Evolutionary conservation across 495 filamentous ascomycete genomes (phyloP).

Genomic region (Usnea hakonensis): DNA sequence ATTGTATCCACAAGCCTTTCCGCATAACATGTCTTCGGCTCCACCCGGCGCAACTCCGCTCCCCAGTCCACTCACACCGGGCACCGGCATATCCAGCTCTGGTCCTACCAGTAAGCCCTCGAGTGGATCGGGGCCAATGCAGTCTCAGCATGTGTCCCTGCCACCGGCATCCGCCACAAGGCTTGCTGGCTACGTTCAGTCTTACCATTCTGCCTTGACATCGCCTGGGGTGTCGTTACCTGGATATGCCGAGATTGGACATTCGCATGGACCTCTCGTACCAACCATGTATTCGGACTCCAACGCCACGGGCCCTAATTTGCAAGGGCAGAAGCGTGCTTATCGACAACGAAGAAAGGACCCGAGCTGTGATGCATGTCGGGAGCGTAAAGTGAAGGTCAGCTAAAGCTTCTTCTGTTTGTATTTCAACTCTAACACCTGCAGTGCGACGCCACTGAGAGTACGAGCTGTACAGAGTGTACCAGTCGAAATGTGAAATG

Average conservation of each 20-base stretch:
- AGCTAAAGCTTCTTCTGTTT: constrained; percentile 17
- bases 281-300: constrained; percentile 37
- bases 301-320: constrained; percentile 35
- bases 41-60: constrained; percentile 47
- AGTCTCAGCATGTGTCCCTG: constrained; percentile 18
- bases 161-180: constrained; percentile 14
- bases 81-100: constrained; percentile 16
- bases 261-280: constrained; percentile 31
- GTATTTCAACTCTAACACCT: constrained; percentile 15
- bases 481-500: constrained; percentile 91
- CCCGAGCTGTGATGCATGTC: constrained; percentile 94
- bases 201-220: constrained; percentile 12
- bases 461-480: constrained; percentile 91
- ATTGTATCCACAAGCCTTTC: constrained; percentile 11
- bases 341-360: constrained; percentile 94
- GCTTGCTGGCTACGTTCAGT: constrained; percentile 19
- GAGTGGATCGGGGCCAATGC: constrained; percentile 15
- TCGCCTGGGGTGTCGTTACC: constrained; percentile 11
- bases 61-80: constrained; percentile 19
- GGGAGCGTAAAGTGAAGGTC: constrained; percentile 95
- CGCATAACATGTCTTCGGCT: constrained; percentile 27
- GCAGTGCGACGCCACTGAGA: constrained; percentile 92
- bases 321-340: constrained; percentile 69
- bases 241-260: constrained; percentile 21
- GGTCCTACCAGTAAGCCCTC: constrained; percentile 20